Percentiles rank a stretch among this genome's conserved stretches.
Evolutionary conservation across 202 grass and related monocot species (phyloP).

Genomic region (Tripidium arundinaceum): DNA sequence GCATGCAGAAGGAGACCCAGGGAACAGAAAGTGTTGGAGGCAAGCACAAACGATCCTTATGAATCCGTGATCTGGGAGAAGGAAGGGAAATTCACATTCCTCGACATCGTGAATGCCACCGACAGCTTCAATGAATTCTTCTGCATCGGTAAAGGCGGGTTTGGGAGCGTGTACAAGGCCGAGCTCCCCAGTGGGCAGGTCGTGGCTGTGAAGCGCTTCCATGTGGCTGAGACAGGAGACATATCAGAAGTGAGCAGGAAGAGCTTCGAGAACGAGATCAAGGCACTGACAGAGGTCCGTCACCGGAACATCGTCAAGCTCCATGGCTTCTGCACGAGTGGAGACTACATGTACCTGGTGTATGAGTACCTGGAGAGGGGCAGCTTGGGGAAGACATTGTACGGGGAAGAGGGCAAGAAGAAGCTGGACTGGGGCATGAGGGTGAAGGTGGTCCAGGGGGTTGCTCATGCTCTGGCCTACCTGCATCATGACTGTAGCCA

Average conservation of each 20-base stretch:
- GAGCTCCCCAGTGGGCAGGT: constrained; percentile 56
- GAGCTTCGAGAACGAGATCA: constrained; percentile 79
- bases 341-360: constrained; percentile 71
- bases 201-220: constrained; percentile 66
- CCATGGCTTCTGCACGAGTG: constrained; percentile 70
- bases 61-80: constrained; percentile 75
- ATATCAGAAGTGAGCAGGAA: constrained; percentile 47
- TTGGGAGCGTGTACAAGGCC: constrained; percentile 67
- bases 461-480: constrained; percentile 76
- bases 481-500: constrained; percentile 68
- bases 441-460: constrained; percentile 63
- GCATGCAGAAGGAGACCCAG: constrained; percentile 32
- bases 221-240: constrained; percentile 35
- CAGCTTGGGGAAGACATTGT: constrained; percentile 61
- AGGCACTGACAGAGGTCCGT: constrained; percentile 60
- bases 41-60: constrained; percentile 20
- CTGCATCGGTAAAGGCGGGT: constrained; percentile 78
- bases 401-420: constrained; percentile 53
- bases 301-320: constrained; percentile 81
- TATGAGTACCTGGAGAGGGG: constrained; percentile 78
- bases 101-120: constrained; percentile 61
- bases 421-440: constrained; percentile 61
- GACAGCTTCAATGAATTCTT: constrained; percentile 62
- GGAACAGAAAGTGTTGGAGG: constrained; percentile 40
- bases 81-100: constrained; percentile 71